A percentile compares a stretch with the other conserved stretches of the same genome.
These are phyloP conservation scores for Penicillium sp. DNA, from an alignment of 2,329 filamentous ascomycete genomes.

Conservation along the genomic window DNA sequence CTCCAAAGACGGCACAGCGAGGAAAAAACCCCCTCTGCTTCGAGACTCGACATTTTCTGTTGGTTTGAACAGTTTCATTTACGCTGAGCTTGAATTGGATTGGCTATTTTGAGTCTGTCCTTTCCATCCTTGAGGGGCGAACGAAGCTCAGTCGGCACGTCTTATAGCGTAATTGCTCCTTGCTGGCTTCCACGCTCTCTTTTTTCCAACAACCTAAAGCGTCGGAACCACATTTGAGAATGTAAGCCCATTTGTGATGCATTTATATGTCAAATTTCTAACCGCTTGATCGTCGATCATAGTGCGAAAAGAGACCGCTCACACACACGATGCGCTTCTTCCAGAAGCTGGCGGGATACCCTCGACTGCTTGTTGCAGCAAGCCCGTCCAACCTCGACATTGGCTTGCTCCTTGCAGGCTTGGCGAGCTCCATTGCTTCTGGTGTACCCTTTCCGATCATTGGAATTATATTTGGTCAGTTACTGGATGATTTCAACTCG, in stretches of 20 bases:
- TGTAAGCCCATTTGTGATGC: no score
- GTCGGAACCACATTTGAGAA: no score
- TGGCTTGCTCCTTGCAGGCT: constrained; percentile 22
- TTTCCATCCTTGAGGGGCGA: no score
- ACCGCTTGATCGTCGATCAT: not conserved
- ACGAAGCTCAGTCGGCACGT: no score
- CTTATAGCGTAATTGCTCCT: no score
- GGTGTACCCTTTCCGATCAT: constrained; percentile 39
- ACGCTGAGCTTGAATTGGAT: no score
- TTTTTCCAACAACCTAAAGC: no score
- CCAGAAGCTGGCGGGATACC: constrained; percentile 30
- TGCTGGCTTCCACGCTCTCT: no score
- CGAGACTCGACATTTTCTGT: not conserved
- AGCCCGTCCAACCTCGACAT: constrained; percentile 30
- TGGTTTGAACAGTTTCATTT: no score
- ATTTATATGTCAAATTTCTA: no score
- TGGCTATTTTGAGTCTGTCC: no score
- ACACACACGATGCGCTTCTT: constrained; percentile 23
- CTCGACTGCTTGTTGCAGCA: constrained; percentile 33
- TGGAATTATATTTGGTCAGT: constrained; percentile 36
- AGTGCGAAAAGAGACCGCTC: not conserved
- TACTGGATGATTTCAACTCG: constrained; percentile 36
- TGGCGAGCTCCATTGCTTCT: constrained; percentile 29
- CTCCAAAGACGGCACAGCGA: not conserved
- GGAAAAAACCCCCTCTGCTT: not conserved